Base-by-base conservation (phyloP, 1,284 basidiomycete species). In the Melampsora americana region DNA sequence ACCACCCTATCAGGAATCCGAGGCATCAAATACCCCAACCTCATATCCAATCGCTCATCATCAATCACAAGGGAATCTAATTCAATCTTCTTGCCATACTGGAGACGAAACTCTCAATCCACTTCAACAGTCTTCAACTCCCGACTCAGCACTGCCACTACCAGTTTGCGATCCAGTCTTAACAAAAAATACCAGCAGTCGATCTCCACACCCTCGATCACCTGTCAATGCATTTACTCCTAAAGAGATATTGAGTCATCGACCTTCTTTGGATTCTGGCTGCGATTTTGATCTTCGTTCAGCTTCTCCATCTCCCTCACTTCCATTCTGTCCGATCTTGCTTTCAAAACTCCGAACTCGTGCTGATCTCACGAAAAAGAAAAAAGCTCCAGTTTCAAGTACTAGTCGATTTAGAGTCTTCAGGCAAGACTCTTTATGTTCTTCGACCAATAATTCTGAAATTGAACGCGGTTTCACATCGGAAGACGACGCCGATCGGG, bases 391-490 rank as follows among this genome's bases (percentile, higher is more conserved):
- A 44, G 18, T 46, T 18, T 67, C 65, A n/a, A 42, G 65, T 67
- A 44, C 39, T 16, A 67, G 35, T 12, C 65, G 65, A 39, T 9
- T 28, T 28, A 67, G 28, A 46, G 28, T n/a, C 42, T 23, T 67
- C n/a, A 28, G 20, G 14, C 44, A 46, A 44, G 35, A 46, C 18
- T 44, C 35, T 12, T 48, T 46, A 30, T 42, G 62, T 48, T 67
- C 44, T 6, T 42, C 65, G 14, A 67, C 65, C 26, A 46, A 35
- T 28, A 48, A 35, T 14, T 67, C 65, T 28, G 65, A 67, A 48
- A 14, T 67, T 12, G 65, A 67, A 67, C 35, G 44, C 18, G 65
- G 65, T 28, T 67, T 67, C 65, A 67, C 65, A 26, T 26, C 65
- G n/a, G 44, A 42, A 35, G 65, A 67, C 20, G 39, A 67, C 16